Evolutionary conservation across 768 basidiomycete genomes (phyloP).

Genomic region (Cantharellus cinnabarinus): DNA sequence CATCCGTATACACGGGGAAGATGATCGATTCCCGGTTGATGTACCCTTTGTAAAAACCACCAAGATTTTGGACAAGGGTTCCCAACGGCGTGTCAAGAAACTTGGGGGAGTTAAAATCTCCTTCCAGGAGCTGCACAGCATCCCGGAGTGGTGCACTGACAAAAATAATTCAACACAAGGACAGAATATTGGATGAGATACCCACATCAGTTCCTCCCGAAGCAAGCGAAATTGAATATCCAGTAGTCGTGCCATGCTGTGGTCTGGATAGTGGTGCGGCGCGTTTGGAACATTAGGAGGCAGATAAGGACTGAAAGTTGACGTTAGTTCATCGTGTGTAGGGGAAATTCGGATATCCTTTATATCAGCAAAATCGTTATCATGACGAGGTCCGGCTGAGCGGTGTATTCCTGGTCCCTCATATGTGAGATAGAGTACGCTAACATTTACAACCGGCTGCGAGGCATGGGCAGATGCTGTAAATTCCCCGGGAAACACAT

Average conservation of each 20-base stretch:
- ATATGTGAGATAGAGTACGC: background rate
- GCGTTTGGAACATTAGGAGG: slow-evolving; percentile 39
- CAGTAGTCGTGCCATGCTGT: slow-evolving; percentile 42
- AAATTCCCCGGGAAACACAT: background rate
- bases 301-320: slow-evolving; percentile 29
- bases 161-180: background rate
- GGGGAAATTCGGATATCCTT: slow-evolving; percentile 44
- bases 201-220: slow-evolving; percentile 49
- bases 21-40: slow-evolving; percentile 7
- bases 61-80: slow-evolving; percentile 6
- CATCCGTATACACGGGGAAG: slow-evolving; percentile 11
- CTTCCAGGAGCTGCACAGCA: slow-evolving; percentile 28
- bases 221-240: slow-evolving; percentile 61
- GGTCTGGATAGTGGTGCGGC: slow-evolving; percentile 36
- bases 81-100: slow-evolving; percentile 3
- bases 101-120: slow-evolving; percentile 20
- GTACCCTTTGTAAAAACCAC: slow-evolving; percentile 11
- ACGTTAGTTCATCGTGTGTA: slow-evolving; percentile 43
- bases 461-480: background rate
- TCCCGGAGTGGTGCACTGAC: slow-evolving; percentile 32
- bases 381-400: slow-evolving; percentile 32
- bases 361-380: slow-evolving; percentile 44
- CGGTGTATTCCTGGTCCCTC: background rate
- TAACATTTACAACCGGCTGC: background rate
- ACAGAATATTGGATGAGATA: background rate